Percentiles rank a stretch among this genome's conserved stretches.
Evolutionary conservation across 768 basidiomycete species (phyloP).

Genomic region (Wakefieldia striispora): DNA sequence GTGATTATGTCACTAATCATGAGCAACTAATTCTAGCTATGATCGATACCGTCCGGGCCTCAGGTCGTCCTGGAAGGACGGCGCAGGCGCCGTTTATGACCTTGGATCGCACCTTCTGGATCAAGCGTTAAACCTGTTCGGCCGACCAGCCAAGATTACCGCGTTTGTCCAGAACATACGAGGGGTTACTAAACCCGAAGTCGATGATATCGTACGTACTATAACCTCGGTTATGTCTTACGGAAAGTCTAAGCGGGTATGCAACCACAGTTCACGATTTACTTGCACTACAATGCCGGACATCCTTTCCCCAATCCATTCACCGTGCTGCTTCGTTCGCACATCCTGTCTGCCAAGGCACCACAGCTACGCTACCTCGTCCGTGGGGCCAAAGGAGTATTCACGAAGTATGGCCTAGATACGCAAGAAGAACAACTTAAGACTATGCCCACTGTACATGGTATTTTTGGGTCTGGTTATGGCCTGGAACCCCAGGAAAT

Average conservation of each 20-base stretch:
- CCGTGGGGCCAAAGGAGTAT: slow-evolving; percentile 70
- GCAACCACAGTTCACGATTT: slow-evolving; percentile 46
- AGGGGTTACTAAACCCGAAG: slow-evolving; percentile 57
- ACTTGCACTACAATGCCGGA: slow-evolving; percentile 48
- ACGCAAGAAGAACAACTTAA: slow-evolving; percentile 78
- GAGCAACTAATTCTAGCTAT: slow-evolving; percentile 42
- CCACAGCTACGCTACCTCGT: slow-evolving; percentile 71
- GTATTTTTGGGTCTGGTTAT: slow-evolving; percentile 45
- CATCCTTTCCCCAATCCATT: slow-evolving; percentile 48
- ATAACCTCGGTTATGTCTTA: neutral
- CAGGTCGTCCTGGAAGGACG: slow-evolving; percentile 81
- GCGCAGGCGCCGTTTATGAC: slow-evolving; percentile 69
- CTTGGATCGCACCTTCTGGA: slow-evolving; percentile 81
- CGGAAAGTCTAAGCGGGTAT: neutral
- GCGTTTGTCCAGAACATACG: slow-evolving; percentile 70
- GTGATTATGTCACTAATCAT: neutral
- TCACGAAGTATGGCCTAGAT: slow-evolving; percentile 74
- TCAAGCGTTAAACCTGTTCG: slow-evolving; percentile 74
- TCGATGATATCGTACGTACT: slow-evolving; percentile 61
- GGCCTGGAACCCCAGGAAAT: slow-evolving; percentile 63
- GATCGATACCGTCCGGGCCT: slow-evolving; percentile 68
- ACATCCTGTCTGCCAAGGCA: slow-evolving; percentile 63
- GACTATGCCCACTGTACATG: slow-evolving; percentile 44
- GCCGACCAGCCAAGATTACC: slow-evolving; percentile 64
- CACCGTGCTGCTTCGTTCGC: slow-evolving; percentile 64